Evolutionary conservation across 257 asterid species (phyloP).

Genomic region (Fraxinus pennsylvanica): DNA sequence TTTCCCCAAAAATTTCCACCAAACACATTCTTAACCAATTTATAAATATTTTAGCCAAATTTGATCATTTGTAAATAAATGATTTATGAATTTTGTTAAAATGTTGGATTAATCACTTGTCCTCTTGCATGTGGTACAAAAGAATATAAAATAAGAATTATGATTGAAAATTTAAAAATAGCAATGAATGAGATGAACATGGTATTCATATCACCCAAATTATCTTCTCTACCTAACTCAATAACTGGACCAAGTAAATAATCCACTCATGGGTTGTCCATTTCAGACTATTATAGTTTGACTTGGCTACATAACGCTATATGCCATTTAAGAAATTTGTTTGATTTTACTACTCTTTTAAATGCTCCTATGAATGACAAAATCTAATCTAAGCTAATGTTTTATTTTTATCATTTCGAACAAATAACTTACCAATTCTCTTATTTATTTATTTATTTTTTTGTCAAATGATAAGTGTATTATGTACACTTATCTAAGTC

Average conservation of each 20-base stretch:
- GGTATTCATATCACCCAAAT: background rate
- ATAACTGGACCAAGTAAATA: background rate
- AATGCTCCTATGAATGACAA: background rate
- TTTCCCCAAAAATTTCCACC: no score
- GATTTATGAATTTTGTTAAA: no score
- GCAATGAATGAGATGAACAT: conserved; percentile 31
- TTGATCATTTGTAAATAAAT: no score
- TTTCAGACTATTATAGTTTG: conserved; percentile 22
- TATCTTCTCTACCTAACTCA: conserved; percentile 24
- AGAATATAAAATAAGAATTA: background rate
- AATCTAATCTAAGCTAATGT: background rate
- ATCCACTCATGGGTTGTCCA: conserved; percentile 18
- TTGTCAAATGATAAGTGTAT: no score
- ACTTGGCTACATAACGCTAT: conserved; percentile 11
- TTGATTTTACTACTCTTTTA: conserved; percentile 5
- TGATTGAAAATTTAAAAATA: background rate
- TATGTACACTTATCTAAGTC: no score
- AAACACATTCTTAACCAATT: no score
- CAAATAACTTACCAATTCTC: no score
- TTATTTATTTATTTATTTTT: no score
- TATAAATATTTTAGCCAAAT: no score
- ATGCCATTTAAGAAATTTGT: conserved; percentile 7
- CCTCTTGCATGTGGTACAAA: background rate
- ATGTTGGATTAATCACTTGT: no score
- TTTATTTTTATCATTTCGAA: no score